Conservation (phyloP, 768 basidiomycete genomes). For the Boletus coccyginus region DNA sequence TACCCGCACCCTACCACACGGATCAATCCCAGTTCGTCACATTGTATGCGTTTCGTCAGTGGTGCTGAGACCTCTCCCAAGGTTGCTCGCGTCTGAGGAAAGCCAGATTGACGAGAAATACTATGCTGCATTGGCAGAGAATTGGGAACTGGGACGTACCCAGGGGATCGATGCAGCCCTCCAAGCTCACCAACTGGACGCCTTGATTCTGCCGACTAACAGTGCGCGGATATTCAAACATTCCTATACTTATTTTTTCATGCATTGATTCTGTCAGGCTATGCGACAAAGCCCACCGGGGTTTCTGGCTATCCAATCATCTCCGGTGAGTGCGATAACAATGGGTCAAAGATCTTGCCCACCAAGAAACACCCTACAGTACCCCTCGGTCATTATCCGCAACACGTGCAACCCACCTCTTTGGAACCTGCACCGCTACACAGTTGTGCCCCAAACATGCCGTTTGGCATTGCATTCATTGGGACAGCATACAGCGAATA, state of each 20-base stretch:
- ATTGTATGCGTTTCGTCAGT: background rate
- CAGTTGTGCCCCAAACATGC: constrained; percentile 42
- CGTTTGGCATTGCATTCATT: constrained; percentile 61
- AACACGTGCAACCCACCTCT: constrained; percentile 39
- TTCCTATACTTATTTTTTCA: background rate
- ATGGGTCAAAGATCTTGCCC: background rate
- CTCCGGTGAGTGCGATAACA: constrained; percentile 43
- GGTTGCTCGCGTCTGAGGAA: constrained; percentile 23
- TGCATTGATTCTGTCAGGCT: constrained; percentile 10
- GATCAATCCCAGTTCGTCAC: constrained; percentile 35
- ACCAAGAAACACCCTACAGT: constrained; percentile 31
- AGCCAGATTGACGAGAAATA: constrained; percentile 39
- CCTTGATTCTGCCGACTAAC: constrained; percentile 47
- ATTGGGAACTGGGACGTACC: constrained; percentile 49
- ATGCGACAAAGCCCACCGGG: constrained; percentile 38
- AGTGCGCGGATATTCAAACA: constrained; percentile 20
- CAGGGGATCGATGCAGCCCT: constrained; percentile 55
- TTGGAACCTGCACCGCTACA: constrained; percentile 41
- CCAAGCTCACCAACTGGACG: constrained; percentile 46
- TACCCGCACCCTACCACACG: constrained; percentile 33
- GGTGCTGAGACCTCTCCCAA: constrained; percentile 7
- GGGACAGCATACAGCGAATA: constrained; percentile 62
- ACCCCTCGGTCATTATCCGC: constrained; percentile 59
- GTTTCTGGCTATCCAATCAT: constrained; percentile 67
- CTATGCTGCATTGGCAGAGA: constrained; percentile 42